These are phyloP conservation scores for Blastobotrys malaysiensis DNA, from an alignment of 1,139 yeast genomes.

Conservation along the genomic window DNA sequence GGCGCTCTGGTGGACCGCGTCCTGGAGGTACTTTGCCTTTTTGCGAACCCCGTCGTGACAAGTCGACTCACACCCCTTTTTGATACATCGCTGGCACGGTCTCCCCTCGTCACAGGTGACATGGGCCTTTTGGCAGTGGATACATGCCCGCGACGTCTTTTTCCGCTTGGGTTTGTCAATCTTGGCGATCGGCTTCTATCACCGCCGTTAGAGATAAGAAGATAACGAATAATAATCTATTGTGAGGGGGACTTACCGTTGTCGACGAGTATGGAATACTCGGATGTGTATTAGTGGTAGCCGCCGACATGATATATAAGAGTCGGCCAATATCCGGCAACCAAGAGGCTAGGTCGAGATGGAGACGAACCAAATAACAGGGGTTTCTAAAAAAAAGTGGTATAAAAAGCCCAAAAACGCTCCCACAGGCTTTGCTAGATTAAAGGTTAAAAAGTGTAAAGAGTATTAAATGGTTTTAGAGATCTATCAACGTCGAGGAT, in stretches of 20 bases:
- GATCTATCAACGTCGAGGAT: neutral
- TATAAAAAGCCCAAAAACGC: no score
- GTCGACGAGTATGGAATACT: neutral
- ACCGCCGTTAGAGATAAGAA: neutral
- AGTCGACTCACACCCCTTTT: conserved; percentile 56
- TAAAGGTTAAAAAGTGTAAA: no score
- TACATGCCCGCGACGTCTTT: conserved; percentile 84
- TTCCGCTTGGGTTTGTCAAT: conserved; percentile 32
- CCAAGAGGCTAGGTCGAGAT: no score
- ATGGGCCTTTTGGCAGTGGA: conserved; percentile 84
- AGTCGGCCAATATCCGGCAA: no score
- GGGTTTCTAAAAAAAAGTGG: no score
- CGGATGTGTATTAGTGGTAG: neutral
- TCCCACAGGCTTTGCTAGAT: no score
- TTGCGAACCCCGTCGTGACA: conserved; percentile 90
- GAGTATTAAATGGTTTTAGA: neutral
- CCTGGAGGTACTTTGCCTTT: conserved; percentile 64
- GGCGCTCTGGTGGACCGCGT: conserved; percentile 8
- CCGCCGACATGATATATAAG: neutral
- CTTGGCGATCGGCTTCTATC: neutral
- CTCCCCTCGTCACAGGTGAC: conserved; percentile 77
- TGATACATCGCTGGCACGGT: conserved; percentile 79
- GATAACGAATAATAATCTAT: neutral
- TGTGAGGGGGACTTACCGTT: neutral
- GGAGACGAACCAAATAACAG: no score